These are phyloP conservation scores for Puccinellia tenuiflora DNA, from an alignment of 176 grass and related monocot genomes.

Conservation along the genomic window DNA sequence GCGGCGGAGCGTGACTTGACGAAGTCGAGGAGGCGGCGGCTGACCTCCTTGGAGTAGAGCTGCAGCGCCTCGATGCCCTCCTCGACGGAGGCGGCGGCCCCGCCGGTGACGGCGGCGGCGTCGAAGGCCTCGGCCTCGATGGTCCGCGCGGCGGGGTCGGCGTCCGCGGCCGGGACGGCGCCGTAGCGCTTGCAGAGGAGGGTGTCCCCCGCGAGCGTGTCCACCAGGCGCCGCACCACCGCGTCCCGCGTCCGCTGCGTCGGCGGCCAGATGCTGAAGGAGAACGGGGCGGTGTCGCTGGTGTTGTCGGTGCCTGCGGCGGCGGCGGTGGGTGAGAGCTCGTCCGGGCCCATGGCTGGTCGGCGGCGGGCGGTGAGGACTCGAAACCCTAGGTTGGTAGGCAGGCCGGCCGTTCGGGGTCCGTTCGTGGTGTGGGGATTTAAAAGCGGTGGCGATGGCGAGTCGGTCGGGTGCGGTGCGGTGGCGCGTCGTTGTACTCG, in stretches of 20 bases:
- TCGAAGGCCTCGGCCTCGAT: conserved; percentile 82
- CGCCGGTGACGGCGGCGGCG: conserved; percentile 33
- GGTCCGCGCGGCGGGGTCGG: conserved; percentile 36
- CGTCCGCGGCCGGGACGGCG: conserved; percentile 46
- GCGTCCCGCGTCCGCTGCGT: conserved; percentile 76
- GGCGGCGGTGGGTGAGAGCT: conserved; percentile 15
- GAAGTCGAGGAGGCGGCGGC: conserved; percentile 60
- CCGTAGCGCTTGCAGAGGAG: conserved; percentile 83
- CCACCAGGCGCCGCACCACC: conserved; percentile 67
- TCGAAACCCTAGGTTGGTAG: conserved; percentile 20
- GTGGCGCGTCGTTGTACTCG: conserved; percentile 37
- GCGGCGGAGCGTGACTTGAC: conserved; percentile 44
- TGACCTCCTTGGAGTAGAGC: conserved; percentile 85
- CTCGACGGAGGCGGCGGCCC: conserved; percentile 38
- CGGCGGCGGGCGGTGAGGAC: background rate
- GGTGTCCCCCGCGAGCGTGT: conserved; percentile 53
- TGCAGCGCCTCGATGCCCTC: conserved; percentile 70
- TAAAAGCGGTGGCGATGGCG: conserved; percentile 9
- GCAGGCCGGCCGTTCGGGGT: conserved; percentile 14
- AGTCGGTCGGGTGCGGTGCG: background rate
- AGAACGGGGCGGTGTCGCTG: conserved; percentile 18
- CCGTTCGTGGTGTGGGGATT: conserved; percentile 30
- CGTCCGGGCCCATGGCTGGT: conserved; percentile 30
- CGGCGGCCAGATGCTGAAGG: conserved; percentile 93
- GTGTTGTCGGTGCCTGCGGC: too few species aligned